A percentile compares a stretch with the other conserved stretches of the same genome.
Conservation (phyloP, 2,329 filamentous ascomycete species). For the Periconia digitata region DNA sequence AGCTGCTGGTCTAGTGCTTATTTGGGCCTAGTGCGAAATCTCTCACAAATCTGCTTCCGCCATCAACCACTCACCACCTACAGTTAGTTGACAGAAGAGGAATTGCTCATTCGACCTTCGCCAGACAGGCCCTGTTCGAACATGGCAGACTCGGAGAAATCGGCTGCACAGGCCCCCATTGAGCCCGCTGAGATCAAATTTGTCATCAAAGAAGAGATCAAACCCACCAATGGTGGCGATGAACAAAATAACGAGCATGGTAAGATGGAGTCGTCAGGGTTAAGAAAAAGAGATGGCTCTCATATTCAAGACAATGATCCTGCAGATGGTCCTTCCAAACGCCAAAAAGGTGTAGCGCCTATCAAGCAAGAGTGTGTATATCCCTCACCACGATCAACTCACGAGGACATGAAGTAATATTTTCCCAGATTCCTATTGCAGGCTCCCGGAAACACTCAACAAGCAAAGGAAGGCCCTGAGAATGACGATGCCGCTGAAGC, state of each 20-base stretch:
- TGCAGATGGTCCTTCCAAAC: conserved; percentile 24
- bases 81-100: conserved; percentile 3
- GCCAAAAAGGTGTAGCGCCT: conserved; percentile 61
- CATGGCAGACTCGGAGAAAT: conserved; percentile 5
- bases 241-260: conserved; percentile 1
- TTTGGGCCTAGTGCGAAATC: conserved; percentile 2
- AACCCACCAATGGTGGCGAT: conserved; percentile 17
- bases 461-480: conserved; percentile 28
- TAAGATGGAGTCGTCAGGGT: conserved; percentile 34
- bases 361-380: conserved; percentile 69
- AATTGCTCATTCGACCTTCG: neutral
- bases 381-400: neutral
- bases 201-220: neutral
- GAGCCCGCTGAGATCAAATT: neutral
- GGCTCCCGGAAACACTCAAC: conserved; percentile 23
- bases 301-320: conserved; percentile 37
- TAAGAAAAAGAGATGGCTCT: conserved; percentile 34
- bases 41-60: conserved; percentile 8
- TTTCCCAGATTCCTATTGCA: conserved; percentile 35
- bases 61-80: no score
- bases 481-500: conserved; percentile 63
- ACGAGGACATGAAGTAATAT: neutral
- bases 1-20: neutral
- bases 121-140: neutral
- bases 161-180: neutral